A percentile compares a stretch with the other conserved stretches of the same genome.
These are phyloP conservation scores for Curvularia lunata DNA, from an alignment of 2,329 filamentous ascomycete species.

Conservation along the genomic window DNA sequence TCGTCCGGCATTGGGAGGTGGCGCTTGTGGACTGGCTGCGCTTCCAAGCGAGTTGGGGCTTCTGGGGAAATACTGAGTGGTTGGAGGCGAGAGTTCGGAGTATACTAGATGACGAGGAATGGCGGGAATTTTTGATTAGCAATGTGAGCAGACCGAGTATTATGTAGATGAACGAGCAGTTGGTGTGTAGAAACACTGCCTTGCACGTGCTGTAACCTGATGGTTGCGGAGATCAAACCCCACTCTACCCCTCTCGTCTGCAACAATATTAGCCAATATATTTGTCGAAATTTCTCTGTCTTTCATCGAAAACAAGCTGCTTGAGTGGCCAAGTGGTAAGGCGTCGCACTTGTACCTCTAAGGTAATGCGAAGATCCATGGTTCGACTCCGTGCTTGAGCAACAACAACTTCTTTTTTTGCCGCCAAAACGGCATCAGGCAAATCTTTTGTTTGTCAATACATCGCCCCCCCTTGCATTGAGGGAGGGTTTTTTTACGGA, in stretches of 20 bases:
- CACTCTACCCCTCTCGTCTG: too few relatives aligned
- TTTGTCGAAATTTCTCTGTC: too few relatives aligned
- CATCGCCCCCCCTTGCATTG: too few relatives aligned
- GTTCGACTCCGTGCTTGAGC: not conserved
- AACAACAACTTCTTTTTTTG: not conserved
- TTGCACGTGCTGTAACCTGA: not conserved
- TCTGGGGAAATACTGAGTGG: constrained; percentile 48
- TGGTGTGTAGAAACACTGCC: not conserved
- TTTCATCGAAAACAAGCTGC: constrained; percentile 6
- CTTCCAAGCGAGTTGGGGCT: constrained; percentile 51
- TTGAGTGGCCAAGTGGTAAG: constrained; percentile 32
- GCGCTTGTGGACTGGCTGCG: constrained; percentile 71
- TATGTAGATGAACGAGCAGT: not conserved
- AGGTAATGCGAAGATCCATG: constrained; percentile 27
- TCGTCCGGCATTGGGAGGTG: constrained; percentile 68
- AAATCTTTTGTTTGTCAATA: too few relatives aligned
- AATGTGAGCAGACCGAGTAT: constrained; percentile 15
- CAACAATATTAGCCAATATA: too few relatives aligned
- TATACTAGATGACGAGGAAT: constrained; percentile 34
- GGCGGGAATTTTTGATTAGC: constrained; percentile 24
- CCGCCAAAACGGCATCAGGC: too few relatives aligned
- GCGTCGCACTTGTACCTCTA: constrained; percentile 35
- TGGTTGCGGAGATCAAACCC: not conserved
- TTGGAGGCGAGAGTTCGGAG: constrained; percentile 40
- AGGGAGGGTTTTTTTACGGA: too few relatives aligned